Conservation (phyloP, 208 protist species). For the Leishmania braziliensis region DNA sequence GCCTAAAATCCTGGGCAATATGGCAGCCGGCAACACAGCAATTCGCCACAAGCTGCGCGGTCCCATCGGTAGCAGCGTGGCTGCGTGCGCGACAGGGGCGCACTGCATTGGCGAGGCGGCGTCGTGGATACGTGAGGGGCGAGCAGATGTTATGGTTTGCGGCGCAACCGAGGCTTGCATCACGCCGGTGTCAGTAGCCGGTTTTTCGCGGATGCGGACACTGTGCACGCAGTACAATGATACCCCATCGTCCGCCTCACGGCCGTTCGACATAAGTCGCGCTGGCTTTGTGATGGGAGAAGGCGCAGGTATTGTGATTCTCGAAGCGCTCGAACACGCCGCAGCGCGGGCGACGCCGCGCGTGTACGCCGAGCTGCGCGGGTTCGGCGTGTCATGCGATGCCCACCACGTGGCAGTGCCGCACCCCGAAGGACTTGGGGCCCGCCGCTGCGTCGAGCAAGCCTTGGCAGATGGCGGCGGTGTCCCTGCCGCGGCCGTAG, state of each 20-base stretch:
- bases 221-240: constrained; percentile 94
- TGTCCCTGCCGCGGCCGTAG: constrained; percentile 55
- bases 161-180: constrained; percentile 96
- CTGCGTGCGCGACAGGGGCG: constrained; percentile 97
- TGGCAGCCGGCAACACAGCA: constrained; percentile 90
- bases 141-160: constrained; percentile 91
- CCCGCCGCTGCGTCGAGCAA: constrained; percentile 72
- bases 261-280: constrained; percentile 94
- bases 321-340: constrained; percentile 94
- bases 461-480: constrained; percentile 77
- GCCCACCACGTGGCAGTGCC: constrained; percentile 96
- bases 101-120: constrained; percentile 96
- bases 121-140: constrained; percentile 74
- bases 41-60: constrained; percentile 92
- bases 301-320: constrained; percentile 94
- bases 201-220: constrained; percentile 94
- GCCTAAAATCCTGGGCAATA: constrained; percentile 98
- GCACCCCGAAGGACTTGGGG: constrained; percentile 87
- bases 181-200: constrained; percentile 90
- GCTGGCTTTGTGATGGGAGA: constrained; percentile 98
- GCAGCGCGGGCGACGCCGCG: constrained; percentile 49
- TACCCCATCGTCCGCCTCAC: constrained; percentile 77
- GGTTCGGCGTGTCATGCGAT: constrained; percentile 91
- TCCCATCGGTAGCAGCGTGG: constrained; percentile 92
- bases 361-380: constrained; percentile 92